Evolutionary conservation across 1,284 basidiomycete species (phyloP).

Genomic region (Ganoderma resinaceum): DNA sequence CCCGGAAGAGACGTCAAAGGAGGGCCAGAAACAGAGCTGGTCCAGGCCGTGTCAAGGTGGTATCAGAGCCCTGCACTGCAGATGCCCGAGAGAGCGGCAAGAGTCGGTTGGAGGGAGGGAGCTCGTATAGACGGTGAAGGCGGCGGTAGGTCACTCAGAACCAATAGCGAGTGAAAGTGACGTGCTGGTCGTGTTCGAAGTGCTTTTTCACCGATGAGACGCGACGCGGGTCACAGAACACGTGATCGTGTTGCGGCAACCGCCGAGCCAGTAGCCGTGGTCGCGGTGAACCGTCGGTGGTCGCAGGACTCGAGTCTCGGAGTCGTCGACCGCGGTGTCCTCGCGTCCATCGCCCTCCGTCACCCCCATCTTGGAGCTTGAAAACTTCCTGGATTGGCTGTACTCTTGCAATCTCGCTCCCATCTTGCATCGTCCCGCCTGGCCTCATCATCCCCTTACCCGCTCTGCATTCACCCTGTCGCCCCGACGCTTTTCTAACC

Average conservation of each 20-base stretch:
- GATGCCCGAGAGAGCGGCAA: slow-evolving; percentile 1
- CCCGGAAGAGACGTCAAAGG: neutral
- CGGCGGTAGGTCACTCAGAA: neutral
- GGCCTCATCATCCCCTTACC: neutral
- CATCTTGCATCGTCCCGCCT: neutral
- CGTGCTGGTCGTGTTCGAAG: neutral
- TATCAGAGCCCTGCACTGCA: slow-evolving; percentile 31
- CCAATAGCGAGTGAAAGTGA: no score
- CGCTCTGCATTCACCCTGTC: no score
- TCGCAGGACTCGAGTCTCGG: slow-evolving; percentile 1
- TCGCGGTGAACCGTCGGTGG: neutral
- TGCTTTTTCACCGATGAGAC: slow-evolving; percentile 8
- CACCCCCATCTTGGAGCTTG: neutral
- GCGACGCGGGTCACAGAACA: slow-evolving; percentile 14
- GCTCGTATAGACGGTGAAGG: neutral
- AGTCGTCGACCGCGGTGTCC: neutral
- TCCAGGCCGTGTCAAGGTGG: neutral
- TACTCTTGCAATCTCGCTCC: neutral
- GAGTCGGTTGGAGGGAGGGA: neutral
- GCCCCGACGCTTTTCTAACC: neutral
- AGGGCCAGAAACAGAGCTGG: neutral
- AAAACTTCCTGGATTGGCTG: neutral
- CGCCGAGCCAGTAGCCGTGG: slow-evolving; percentile 1
- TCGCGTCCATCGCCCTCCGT: neutral
- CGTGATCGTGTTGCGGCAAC: slow-evolving; percentile 28